Percentiles rank a stretch among this genome's conserved stretches.
phyloP scores from a whole-genome alignment of 2,329 filamentous ascomycete genomes.

The Beauveria rudraprayagi region DNA sequence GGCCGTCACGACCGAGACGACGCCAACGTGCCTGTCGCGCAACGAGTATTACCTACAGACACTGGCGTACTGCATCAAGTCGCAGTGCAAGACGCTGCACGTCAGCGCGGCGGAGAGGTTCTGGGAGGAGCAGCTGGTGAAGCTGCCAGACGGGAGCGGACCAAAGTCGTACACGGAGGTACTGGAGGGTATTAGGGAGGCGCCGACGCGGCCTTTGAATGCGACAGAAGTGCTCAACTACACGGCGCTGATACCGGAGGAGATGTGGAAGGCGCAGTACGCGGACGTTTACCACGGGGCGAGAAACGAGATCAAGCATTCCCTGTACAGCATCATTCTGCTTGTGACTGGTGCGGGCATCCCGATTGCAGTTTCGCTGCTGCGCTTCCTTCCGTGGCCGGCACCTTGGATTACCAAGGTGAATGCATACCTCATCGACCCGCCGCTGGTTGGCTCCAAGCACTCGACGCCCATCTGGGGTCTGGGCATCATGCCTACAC shows the following conservation, averaged over 20 bases:
- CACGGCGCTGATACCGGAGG: conserved; percentile 9
- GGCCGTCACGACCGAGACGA: conserved; percentile 11
- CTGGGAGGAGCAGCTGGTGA: conserved; percentile 14
- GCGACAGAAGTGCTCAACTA: conserved; percentile 12
- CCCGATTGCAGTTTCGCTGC: conserved; percentile 21
- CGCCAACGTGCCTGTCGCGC: conserved; percentile 13
- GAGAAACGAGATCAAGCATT: conserved; percentile 12
- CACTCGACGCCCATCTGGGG: conserved; percentile 16
- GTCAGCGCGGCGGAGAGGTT: conserved; percentile 10
- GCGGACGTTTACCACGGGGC: conserved; percentile 3
- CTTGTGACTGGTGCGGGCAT: conserved; percentile 17
- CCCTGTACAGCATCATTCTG: conserved; percentile 19
- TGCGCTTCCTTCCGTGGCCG: conserved; percentile 23
- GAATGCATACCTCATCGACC: conserved; percentile 18
- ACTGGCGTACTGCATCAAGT: conserved; percentile 15
- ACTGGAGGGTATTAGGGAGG: conserved; percentile 6
- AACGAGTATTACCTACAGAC: conserved; percentile 15
- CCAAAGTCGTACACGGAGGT: conserved; percentile 12
- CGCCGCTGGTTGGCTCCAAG: conserved; percentile 16
- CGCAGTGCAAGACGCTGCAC: conserved; percentile 9
- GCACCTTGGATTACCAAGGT: conserved; percentile 11
- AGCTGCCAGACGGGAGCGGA: conserved; percentile 6
- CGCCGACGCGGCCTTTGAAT: conserved; percentile 5
- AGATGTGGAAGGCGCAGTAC: conserved; percentile 7
- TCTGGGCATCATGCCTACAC: conserved; percentile 17